Conservation (phyloP, 768 basidiomycete species). For the Trametopsis cervina region DNA sequence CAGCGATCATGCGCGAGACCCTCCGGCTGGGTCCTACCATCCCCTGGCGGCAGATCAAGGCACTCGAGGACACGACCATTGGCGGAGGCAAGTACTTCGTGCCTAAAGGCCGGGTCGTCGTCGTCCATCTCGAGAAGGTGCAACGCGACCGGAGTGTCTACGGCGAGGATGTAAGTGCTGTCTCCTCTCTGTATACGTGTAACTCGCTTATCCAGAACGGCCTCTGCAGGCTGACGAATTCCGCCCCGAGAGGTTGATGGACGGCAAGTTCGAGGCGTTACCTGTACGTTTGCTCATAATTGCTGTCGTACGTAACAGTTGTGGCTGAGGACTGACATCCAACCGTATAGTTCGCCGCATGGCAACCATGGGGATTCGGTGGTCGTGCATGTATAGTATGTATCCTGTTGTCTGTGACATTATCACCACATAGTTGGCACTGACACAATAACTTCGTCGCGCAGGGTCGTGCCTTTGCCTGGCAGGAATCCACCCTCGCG, state of each 20-base stretch:
- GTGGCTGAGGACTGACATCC: not conserved
- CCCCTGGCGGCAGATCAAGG: slow-evolving; percentile 26
- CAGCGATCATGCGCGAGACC: slow-evolving; percentile 33
- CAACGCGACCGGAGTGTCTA: slow-evolving; percentile 39
- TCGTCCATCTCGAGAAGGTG: slow-evolving; percentile 23
- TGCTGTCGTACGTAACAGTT: not conserved
- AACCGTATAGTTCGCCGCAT: slow-evolving; percentile 31
- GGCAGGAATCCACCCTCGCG: slow-evolving; percentile 39
- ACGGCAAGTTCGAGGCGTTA: slow-evolving; percentile 41
- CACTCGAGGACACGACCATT: slow-evolving; percentile 32
- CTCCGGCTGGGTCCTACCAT: slow-evolving; percentile 33
- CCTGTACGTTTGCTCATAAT: slow-evolving; percentile 29
- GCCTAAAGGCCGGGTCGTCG: slow-evolving; percentile 23
- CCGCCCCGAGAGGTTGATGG: slow-evolving; percentile 42
- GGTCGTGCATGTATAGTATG: slow-evolving; percentile 22
- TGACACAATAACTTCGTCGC: not conserved
- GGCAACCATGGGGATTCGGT: slow-evolving; percentile 33
- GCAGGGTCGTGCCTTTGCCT: slow-evolving; percentile 37
- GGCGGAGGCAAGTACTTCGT: slow-evolving; percentile 35
- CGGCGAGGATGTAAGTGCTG: slow-evolving; percentile 39
- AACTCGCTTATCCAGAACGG: not conserved
- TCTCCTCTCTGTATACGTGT: not conserved
- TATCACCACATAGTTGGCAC: not conserved
- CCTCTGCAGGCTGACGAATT: slow-evolving; percentile 28
- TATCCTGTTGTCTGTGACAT: no score